Conservation (phyloP, 1,284 basidiomycete genomes). For the Wallemia ichthyophaga region DNA sequence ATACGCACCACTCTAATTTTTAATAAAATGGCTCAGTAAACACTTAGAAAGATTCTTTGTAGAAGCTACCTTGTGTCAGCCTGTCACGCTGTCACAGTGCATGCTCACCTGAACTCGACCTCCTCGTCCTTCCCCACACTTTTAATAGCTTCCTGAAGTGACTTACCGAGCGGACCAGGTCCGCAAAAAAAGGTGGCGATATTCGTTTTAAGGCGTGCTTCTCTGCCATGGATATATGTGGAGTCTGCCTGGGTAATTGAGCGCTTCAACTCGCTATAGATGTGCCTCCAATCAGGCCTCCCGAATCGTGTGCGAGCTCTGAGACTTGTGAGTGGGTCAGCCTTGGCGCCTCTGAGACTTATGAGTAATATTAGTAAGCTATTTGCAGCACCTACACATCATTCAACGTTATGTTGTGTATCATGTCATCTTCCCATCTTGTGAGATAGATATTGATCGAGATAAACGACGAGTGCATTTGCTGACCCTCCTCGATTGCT, state of each 20-base stretch:
- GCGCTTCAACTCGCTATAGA: conserved; percentile 36
- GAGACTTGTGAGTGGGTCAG: conserved; percentile 55
- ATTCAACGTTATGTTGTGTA: conserved; percentile 69
- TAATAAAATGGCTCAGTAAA: no score
- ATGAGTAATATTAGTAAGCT: conserved; percentile 15
- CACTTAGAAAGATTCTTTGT: background rate
- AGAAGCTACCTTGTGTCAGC: background rate
- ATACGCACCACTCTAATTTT: no score
- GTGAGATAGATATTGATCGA: conserved; percentile 70
- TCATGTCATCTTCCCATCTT: conserved; percentile 48
- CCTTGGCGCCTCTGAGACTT: conserved; percentile 23
- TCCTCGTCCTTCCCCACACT: background rate
- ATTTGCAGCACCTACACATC: conserved; percentile 14
- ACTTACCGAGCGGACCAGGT: background rate
- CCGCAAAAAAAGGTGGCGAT: conserved; percentile 21
- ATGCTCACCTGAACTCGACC: background rate
- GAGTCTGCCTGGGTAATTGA: conserved; percentile 38
- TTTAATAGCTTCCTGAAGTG: background rate
- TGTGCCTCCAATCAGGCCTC: conserved; percentile 50
- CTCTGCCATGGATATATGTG: conserved; percentile 37
- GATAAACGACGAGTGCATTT: conserved; percentile 57
- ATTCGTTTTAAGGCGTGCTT: conserved; percentile 42
- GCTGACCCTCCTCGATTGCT: conserved; percentile 43
- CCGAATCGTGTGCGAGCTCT: conserved; percentile 60
- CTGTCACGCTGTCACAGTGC: background rate